Base-by-base conservation (phyloP, 148 eudicot species). In the Pharnaceum exiguum region DNA sequence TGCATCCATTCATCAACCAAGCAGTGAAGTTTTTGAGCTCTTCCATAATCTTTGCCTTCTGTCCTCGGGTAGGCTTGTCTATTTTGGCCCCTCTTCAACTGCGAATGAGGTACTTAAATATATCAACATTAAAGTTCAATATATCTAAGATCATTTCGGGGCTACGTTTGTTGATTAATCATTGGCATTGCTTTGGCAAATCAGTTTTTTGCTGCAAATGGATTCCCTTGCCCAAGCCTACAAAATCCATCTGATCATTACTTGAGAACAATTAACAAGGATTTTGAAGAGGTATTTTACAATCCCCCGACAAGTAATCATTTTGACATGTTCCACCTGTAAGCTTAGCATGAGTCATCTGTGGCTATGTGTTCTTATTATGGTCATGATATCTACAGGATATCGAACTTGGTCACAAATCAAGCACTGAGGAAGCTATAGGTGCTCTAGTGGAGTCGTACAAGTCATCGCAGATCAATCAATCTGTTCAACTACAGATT, bases 1-100 rank as follows among this genome's bases (percentile, higher is more conserved):
- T 10, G 75, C 75, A 0, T 81, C 95, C 2, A 86, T 89, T 48
- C 96, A 89, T 70, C 97, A 89, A 33, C 94, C 95, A 0, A 86
- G 88, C 36, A 67, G 77, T 33, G 84, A 90, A 62, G 77, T 82
- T 10, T 82, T 79, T 21, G 69, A 82, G 32, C 83, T 84, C 46
- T 83, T 80, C 19, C 74, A 81, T 28, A 76, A 81, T 44, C 78
- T 84, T 0, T 84, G 87, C 59, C 90, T 84, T 46, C 73, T 81
- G 5, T 79, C 84, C 10, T 31, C 54, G 38, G 91, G 91, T 7
- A 67, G 45, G 33, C 80, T 69, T 2, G 70, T 85, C 2, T 85
- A 81, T 69, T 85, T 81, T 55, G 91, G 91, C 8, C 57, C 68
- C 11, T 53, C 80, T 23, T 53, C 73, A 2, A 43, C 51, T 4